Base-by-base conservation (phyloP, 371 early-diverging fungal genomes). In the Basidiobolus heterosporus region DNA sequence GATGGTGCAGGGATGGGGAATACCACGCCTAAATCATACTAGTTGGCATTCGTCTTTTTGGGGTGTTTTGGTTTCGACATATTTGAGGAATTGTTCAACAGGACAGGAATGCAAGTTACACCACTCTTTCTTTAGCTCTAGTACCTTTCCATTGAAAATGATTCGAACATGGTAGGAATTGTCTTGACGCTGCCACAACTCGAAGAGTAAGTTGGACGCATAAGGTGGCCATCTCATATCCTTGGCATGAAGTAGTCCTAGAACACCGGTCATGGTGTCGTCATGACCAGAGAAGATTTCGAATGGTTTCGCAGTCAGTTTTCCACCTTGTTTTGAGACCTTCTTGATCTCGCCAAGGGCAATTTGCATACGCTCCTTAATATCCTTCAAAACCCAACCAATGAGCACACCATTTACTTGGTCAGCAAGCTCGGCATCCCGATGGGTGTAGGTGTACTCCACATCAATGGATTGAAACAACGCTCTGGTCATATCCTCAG, bases 151-250 rank as follows among this genome's bases (percentile, higher is more conserved):
- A 38, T 75, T 75, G 57, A 70, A 71, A 9, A 76, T 43, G 11
- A 74, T 67, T 1, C 75, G 68, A 2, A 76, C 57, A 49, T 58
- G 58, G 21, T 57, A 54, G 20, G 50, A 51, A 24, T 55, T 63
- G 2, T 50, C 38, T 3, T 39, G 41, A 2, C 52, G 14, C 47
- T 56, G 64, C 77, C 77, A 76, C 17, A 76, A 54, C 50, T 76
- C 77, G 41, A 75, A 55, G 1, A 72, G 23, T 8, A 76, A 18
- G 50, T 66, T 70, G 18, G 74, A 67, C 5, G 73, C 72, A 52
- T 74, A 76, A 6, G 77, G 73, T 19, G 77, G 77, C 76, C 76
- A 76, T 23, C 63, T 49, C 56, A 58, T 57, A 50, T 64, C 59
- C 3, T 36, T 36, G 0, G 68, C 55, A 11, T 60, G 56, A 16